Conservation (phyloP, 1,139 yeast genomes). For the Meyerozyma sp. region DNA sequence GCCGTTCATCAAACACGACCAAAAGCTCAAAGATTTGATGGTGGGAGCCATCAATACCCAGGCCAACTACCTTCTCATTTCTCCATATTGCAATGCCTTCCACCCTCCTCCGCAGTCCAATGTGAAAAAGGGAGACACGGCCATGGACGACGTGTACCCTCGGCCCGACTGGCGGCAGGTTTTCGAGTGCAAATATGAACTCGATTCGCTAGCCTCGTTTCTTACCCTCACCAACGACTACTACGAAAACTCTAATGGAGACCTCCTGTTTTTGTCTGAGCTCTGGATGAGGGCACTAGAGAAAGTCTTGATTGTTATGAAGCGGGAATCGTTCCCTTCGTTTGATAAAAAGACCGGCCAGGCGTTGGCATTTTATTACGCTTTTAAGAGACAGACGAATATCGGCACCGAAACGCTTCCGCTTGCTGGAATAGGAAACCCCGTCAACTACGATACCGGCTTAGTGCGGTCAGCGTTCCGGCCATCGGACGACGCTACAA, state of each 20-base stretch:
- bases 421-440: conserved; percentile 76
- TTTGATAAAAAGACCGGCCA: conserved; percentile 54
- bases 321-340: conserved; percentile 61
- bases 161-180: conserved; percentile 65
- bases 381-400: conserved; percentile 69
- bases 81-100: conserved; percentile 88
- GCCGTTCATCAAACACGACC: conserved; percentile 50
- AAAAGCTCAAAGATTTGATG: conserved; percentile 45
- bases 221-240: conserved; percentile 71
- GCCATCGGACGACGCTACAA: conserved; percentile 87
- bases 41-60: conserved; percentile 81
- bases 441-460: conserved; percentile 68
- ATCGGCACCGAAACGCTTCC: conserved; percentile 80
- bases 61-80: conserved; percentile 50
- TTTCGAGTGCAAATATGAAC: conserved; percentile 86
- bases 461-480: conserved; percentile 81
- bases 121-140: conserved; percentile 47
- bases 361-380: conserved; percentile 46
- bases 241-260: conserved; percentile 46
- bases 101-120: conserved; percentile 73
- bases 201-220: conserved; percentile 82
- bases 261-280: conserved; percentile 44
- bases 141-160: conserved; percentile 65
- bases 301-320: conserved; percentile 46
- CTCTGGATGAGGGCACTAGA: conserved; percentile 60